Conservation (phyloP, 225 moss, liverwort and hornwort species). For the Anthoceros angustus region DNA sequence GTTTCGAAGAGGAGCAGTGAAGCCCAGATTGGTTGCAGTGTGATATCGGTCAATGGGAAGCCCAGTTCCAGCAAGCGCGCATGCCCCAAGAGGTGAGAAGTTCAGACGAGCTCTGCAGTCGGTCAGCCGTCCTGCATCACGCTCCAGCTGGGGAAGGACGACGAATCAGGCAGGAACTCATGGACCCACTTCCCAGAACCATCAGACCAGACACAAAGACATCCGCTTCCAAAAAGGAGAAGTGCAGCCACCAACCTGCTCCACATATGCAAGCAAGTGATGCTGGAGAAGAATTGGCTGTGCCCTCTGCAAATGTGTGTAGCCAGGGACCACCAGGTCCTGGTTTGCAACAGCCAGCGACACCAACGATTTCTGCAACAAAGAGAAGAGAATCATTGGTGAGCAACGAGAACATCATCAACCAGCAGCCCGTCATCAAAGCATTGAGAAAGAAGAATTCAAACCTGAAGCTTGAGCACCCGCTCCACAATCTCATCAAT, state of each 20-base stretch:
- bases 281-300: slow-evolving; percentile 93
- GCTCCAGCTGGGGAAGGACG: slow-evolving; percentile 52
- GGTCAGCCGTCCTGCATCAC: slow-evolving; percentile 60
- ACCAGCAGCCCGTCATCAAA: not conserved
- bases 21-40: slow-evolving; percentile 62
- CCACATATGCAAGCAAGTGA: slow-evolving; percentile 85
- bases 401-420: not conserved
- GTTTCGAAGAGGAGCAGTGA: slow-evolving; percentile 81
- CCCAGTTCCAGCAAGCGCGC: slow-evolving; percentile 97
- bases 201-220: not conserved
- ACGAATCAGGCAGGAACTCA: slow-evolving; percentile 9
- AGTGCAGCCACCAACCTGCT: slow-evolving; percentile 43
- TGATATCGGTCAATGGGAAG: slow-evolving; percentile 88
- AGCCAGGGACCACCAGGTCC: slow-evolving; percentile 85
- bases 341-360: slow-evolving; percentile 56
- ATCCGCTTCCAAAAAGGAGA: too few species aligned
- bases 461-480: slow-evolving; percentile 59
- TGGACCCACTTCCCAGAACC: not conserved
- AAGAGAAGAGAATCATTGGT: not conserved
- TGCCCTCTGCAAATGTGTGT: slow-evolving; percentile 92
- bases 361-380: slow-evolving; percentile 49
- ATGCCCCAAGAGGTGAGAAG: slow-evolving; percentile 77
- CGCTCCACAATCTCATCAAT: slow-evolving; percentile 40
- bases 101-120: slow-evolving; percentile 81
- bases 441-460: not conserved